phyloP scores from a whole-genome alignment of 1,139 yeast species.

The Blastobotrys apis region DNA sequence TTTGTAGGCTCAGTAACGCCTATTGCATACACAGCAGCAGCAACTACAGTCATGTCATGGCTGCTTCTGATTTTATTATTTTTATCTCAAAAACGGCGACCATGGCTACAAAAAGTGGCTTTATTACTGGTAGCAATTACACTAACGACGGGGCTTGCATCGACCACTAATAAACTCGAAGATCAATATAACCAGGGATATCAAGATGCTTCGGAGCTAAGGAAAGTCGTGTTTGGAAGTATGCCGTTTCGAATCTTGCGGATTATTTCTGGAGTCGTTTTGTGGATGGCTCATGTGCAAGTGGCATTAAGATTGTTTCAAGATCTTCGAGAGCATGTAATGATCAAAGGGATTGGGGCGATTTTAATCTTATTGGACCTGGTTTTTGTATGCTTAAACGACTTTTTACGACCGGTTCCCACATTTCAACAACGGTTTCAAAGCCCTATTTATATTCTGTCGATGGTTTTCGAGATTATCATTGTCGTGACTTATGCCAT shows the following conservation, averaged over 20 bases:
- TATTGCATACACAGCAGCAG: slow-evolving; percentile 34
- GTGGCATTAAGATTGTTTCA: slow-evolving; percentile 67
- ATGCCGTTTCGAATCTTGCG: slow-evolving; percentile 56
- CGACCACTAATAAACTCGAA: slow-evolving; percentile 27
- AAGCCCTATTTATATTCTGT: slow-evolving; percentile 46
- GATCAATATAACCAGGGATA: slow-evolving; percentile 47
- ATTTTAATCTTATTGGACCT: slow-evolving; percentile 45
- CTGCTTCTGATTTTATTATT: slow-evolving; percentile 31
- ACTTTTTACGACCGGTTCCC: slow-evolving; percentile 28
- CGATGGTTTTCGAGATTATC: slow-evolving; percentile 69
- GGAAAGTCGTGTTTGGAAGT: slow-evolving; percentile 46
- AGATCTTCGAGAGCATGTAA: slow-evolving; percentile 61
- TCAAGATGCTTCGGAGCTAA: slow-evolving; percentile 50
- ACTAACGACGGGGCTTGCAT: slow-evolving; percentile 31
- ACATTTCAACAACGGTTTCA: slow-evolving; percentile 10
- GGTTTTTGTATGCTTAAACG: slow-evolving; percentile 20
- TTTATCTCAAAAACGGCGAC: slow-evolving; percentile 32
- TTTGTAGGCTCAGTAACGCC: slow-evolving; percentile 37
- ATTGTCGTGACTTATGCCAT: slow-evolving; percentile 69
- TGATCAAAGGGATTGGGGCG: slow-evolving; percentile 59
- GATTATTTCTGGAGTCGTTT: slow-evolving; percentile 54
- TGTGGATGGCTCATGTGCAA: slow-evolving; percentile 76
- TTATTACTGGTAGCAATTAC: slow-evolving; percentile 31
- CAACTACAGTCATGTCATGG: slow-evolving; percentile 37
- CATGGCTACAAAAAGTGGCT: slow-evolving; percentile 36